Base-by-base conservation (phyloP, 2,329 filamentous ascomycete genomes). In the Aureobasidium uvarum region DNA sequence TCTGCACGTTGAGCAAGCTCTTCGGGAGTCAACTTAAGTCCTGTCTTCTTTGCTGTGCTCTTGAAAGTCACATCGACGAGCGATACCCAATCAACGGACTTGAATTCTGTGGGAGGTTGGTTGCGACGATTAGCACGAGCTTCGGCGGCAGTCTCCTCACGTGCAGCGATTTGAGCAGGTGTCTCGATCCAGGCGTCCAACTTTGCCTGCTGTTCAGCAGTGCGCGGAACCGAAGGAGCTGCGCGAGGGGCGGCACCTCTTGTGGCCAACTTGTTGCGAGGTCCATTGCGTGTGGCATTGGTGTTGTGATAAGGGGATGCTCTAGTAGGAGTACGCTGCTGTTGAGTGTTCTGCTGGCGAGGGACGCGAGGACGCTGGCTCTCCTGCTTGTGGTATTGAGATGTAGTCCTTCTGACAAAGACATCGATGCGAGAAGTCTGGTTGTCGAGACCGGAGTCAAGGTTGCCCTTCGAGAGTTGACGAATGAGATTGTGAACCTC, bases 401-500 rank as follows among this genome's bases (percentile, higher is more conserved):
- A 38, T 38, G 16, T 2, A 11, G n/a, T 38, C 5, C 6, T 31
- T 48, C 43, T 60, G 28, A 48, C 25, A 31, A 48, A 60, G 28
- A 60, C 56, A 1, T 48, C 25, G 31, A 60, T 60, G 56, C 56
- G 43, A 48, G 28, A 48, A 18, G 48, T 64, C 11, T 54, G 28
- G 23, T 28, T 36, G 25, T 64, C 62, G 23, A 51, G 51, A 31
- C 25, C 20, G 3, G 62, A 54, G 18, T 64, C 62, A 2, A 64
- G 50, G 7, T 41, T 45, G 39, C 39, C 50, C 10, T 64, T 55
- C 4, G 50, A 64, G 4, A 64, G 14, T 23, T 46, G 39, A 23
- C 39, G 38, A 28, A 64, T 55, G 25, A 54, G 48, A 7, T 64
- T n/a, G 28, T 64, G 62, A 8, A 55, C 13, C 18, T 46, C 48